Base-by-base conservation (phyloP, 768 basidiomycete genomes). In the Chalciporus chontae region DNA sequence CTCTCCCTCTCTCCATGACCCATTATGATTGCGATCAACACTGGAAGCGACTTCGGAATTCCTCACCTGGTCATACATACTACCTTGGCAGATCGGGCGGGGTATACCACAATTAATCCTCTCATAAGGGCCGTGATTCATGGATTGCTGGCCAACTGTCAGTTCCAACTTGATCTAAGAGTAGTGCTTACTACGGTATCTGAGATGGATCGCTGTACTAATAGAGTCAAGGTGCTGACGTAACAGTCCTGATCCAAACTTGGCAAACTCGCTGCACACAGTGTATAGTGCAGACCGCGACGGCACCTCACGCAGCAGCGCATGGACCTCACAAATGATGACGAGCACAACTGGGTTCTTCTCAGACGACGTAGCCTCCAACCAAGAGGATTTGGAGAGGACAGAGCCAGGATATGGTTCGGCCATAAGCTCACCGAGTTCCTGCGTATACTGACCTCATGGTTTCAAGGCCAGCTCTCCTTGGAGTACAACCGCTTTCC, bases 321-420 rank as follows among this genome's bases (percentile, higher is more conserved):
- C 55, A 65, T 65, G 60, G 49, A 50, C 55, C 39, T 52, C 17
- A 51, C 52, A 19, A 60, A 43, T 32, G 56, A 57, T 44, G 59
- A 65, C 45, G 47, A 61, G 27, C 49, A 69, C 47, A 71, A 75
- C 54, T 85, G 81, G 83, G 61, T 69, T 2, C 61, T 51, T 2
- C 69, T 81, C 36, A 72, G 78, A 50, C 57, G 56, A 44, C 65
- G 64, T 45, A 85, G 83, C 53, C 65, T 87, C 15, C 58, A 60
- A 38, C 78, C 80, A 29, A 76, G 80, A n/a, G 87, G 87, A 4
- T 88, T 89, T 58, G 81, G 83, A 19, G 63, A 67, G 9, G 74
- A 76, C 29, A 73, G 87, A 61, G 67, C 60, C 18, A 62, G 70
- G 37, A 69, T 86, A 61, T 89, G 87, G 87, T 81, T 56, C 53